These are phyloP conservation scores for Aspergillus caelatus DNA, from an alignment of 2,329 filamentous ascomycete genomes.

Conservation along the genomic window DNA sequence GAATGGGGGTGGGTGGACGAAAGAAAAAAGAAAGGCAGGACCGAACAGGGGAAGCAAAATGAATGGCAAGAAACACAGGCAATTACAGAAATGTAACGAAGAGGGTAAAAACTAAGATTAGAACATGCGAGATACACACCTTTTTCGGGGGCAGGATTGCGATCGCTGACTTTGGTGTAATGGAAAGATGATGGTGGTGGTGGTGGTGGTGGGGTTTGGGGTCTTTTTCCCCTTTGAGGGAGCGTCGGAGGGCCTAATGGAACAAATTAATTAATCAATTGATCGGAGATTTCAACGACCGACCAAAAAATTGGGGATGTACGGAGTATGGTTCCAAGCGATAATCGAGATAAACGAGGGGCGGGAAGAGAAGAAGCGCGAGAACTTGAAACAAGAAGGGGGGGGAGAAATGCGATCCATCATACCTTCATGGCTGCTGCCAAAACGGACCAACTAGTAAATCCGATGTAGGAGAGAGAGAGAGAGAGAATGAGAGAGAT, in stretches of 20 bases:
- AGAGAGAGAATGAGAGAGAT: no score
- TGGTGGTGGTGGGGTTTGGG: conserved; percentile 50
- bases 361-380: conserved; percentile 7
- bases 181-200: conserved; percentile 58
- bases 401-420: conserved; percentile 3
- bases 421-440: conserved; percentile 27
- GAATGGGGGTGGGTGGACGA: neutral
- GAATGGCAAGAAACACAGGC: neutral
- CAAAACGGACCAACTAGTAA: conserved; percentile 8
- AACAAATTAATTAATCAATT: no score
- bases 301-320: no score
- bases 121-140: conserved; percentile 55
- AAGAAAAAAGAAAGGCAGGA: neutral
- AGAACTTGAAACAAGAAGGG: neutral
- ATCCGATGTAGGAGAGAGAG: neutral
- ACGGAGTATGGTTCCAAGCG: conserved; percentile 11
- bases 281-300: no score
- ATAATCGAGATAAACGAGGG: conserved; percentile 25
- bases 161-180: conserved; percentile 81
- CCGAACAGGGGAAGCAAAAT: neutral
- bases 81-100: neutral
- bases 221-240: conserved; percentile 86
- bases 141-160: conserved; percentile 93
- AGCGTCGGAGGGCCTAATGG: conserved; percentile 75
- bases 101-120: conserved; percentile 7